Conservation (phyloP, 306 rosid genomes). For the Benincasa hispida region DNA sequence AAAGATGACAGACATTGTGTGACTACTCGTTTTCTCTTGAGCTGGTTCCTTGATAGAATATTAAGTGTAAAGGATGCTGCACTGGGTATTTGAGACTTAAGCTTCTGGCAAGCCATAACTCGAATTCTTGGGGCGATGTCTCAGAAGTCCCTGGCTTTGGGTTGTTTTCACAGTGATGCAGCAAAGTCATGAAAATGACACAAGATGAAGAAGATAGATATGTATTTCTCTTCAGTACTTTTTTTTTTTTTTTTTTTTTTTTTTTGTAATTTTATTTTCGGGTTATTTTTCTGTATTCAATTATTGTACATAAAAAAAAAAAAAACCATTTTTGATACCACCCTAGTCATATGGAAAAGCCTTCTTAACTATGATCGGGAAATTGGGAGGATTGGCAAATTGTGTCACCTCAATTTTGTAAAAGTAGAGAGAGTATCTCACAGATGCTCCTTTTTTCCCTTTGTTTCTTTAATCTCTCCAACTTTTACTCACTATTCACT, state of each 20-base stretch:
- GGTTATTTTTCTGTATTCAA: slow-evolving; percentile 1
- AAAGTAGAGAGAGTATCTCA: neutral
- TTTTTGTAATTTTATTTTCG: neutral
- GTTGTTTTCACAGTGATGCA: neutral
- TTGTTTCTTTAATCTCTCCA: neutral
- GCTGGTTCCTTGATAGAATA: neutral
- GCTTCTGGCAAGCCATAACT: neutral
- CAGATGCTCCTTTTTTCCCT: neutral
- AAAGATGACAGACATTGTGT: neutral
- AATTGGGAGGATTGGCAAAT: neutral
- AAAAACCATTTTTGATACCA: slow-evolving; percentile 5
- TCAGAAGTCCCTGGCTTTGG: neutral
- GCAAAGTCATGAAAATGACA: neutral
- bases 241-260: neutral
- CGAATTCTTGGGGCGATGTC: neutral
- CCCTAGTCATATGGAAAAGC: neutral
- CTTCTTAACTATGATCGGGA: neutral
- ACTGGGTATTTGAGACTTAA: neutral
- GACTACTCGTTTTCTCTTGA: neutral
- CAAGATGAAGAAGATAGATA: neutral
- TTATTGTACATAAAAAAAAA: slow-evolving; percentile 4
- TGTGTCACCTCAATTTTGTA: neutral
- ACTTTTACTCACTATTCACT: neutral
- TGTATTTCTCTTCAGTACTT: neutral
- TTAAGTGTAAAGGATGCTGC: neutral